These are phyloP conservation scores for Colletotrichum tofieldiae DNA, from an alignment of 2,329 filamentous ascomycete species.

Conservation along the genomic window DNA sequence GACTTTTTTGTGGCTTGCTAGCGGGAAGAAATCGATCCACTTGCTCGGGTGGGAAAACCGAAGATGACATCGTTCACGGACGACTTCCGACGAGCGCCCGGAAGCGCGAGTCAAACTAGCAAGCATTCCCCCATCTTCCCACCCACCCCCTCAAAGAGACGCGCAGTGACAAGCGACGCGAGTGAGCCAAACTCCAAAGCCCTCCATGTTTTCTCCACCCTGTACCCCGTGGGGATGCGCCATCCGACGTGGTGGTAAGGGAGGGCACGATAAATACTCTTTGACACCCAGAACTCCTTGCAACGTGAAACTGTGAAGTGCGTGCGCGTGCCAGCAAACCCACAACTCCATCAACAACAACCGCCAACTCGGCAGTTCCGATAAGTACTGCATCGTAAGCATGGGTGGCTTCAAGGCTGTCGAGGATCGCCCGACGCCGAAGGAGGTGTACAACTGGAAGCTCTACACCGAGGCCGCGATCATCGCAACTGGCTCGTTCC, in stretches of 20 bases:
- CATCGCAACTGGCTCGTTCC: constrained; percentile 63
- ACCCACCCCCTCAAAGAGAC: not conserved
- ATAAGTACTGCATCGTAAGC: not conserved
- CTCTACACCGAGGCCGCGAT: constrained; percentile 64
- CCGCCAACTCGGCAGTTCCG: not conserved
- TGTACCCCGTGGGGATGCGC: constrained; percentile 36
- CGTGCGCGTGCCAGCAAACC: not conserved
- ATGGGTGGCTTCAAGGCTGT: constrained; percentile 62
- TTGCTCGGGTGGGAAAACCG: constrained; percentile 17
- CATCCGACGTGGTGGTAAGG: constrained; percentile 33
- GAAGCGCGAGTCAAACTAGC: constrained; percentile 36
- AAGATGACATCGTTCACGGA: constrained; percentile 31
- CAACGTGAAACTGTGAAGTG: not conserved
- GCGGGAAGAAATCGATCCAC: not conserved
- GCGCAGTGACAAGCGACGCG: constrained; percentile 13
- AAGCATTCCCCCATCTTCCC: constrained; percentile 25
- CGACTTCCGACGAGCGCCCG: constrained; percentile 35
- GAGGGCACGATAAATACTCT: constrained; percentile 40
- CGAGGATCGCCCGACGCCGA: constrained; percentile 69
- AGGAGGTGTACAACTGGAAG: constrained; percentile 69
- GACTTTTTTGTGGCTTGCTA: not conserved
- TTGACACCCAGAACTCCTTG: constrained; percentile 21
- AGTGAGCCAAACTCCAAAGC: constrained; percentile 28
- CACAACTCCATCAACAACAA: not conserved
- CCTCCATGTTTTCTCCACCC: constrained; percentile 39